phyloP scores from a whole-genome alignment of 352 stramenopile genomes.

The Phytophthora macrochlamydospora region DNA sequence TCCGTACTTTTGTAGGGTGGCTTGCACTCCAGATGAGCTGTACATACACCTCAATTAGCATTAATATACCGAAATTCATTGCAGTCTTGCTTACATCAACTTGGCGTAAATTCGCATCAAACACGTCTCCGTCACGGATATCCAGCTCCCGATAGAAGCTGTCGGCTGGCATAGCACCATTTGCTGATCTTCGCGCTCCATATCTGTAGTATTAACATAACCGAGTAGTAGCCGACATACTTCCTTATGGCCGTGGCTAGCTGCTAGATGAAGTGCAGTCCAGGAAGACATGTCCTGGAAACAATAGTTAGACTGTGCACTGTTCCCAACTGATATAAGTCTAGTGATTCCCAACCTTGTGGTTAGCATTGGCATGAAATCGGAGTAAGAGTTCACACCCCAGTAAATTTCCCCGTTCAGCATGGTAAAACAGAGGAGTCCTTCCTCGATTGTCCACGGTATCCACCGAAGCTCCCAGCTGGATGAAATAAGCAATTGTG shows the following conservation, averaged over 20 bases:
- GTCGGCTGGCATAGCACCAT: constrained; percentile 42
- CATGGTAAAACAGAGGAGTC: constrained; percentile 53
- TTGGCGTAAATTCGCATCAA: constrained; percentile 59
- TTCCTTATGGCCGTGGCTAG: constrained; percentile 48
- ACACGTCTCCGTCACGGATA: constrained; percentile 40
- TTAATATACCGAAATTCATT: neutral
- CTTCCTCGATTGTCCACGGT: constrained; percentile 42
- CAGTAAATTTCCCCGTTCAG: constrained; percentile 47
- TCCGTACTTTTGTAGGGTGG: constrained; percentile 45
- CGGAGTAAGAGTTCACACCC: constrained; percentile 47
- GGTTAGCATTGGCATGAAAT: constrained; percentile 42
- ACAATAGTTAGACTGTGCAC: neutral
- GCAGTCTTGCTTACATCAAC: constrained; percentile 38
- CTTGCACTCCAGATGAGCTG: constrained; percentile 42
- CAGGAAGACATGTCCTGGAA: constrained; percentile 47
- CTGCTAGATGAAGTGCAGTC: constrained; percentile 51
- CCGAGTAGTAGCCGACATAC: constrained; percentile 41
- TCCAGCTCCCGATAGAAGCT: constrained; percentile 44
- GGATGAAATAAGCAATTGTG: constrained; percentile 42
- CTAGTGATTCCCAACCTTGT: constrained; percentile 28
- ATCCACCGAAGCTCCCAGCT: constrained; percentile 32
- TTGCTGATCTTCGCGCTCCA: constrained; percentile 37
- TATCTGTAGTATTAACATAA: constrained; percentile 21
- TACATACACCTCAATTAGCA: constrained; percentile 1
- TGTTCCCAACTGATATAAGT: too few species aligned